Evolutionary conservation across 345 rosid species (phyloP), one percentile per base, ranked within the genome.

Genomic region (Arabis hirsuta): DNA sequence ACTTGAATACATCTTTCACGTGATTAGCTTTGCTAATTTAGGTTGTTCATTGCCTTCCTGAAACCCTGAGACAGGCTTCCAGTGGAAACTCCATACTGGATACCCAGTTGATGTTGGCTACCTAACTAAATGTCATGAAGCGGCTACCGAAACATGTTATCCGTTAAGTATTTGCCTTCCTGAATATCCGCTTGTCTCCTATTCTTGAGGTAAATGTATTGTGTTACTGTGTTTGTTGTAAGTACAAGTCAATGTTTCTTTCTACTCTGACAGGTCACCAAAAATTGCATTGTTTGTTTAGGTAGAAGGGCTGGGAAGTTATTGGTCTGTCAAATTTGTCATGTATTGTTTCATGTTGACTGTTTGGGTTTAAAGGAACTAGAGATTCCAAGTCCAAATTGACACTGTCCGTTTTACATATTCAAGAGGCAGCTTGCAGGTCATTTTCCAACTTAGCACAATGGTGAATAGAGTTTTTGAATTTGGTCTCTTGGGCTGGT

Each of bases 171-270:
- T 82, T 90, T 53, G 75, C 98, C 81, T 95, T 71, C 99, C 98
- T n/a, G 96, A 95, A 77, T 95, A 88, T 80, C 99, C 99, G 43
- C 98, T 55, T 97, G n/a, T 88, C 99, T 74, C 96, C 88, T 69
- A 81, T 87, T 67, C 84, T 95, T 73, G 99, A 95, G 98, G 99
- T 95, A 81, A 73, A 38, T 62, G 74, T 19, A 53, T 36, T 26
- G 8, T 72, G 44, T 55, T 47, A 66, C 43, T 41, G 12, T 58
- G 62, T 32, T 46, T 79, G 19, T 47, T 54, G 19, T 56, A 42
- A 12, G 60, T 50, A 55, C 24, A 14, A 62, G 72, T 59, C 58
- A 56, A 46, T 57, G 42, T 41, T 52, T 69, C 9, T 20, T 73
- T 66, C 29, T 31, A 61, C 46, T 57, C 79, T 82, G 58, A 76